Percentiles rank a stretch among this genome's conserved stretches.
Conservation (phyloP, 805 yeast genomes). For the Zygosaccharomyces bailii region DNA sequence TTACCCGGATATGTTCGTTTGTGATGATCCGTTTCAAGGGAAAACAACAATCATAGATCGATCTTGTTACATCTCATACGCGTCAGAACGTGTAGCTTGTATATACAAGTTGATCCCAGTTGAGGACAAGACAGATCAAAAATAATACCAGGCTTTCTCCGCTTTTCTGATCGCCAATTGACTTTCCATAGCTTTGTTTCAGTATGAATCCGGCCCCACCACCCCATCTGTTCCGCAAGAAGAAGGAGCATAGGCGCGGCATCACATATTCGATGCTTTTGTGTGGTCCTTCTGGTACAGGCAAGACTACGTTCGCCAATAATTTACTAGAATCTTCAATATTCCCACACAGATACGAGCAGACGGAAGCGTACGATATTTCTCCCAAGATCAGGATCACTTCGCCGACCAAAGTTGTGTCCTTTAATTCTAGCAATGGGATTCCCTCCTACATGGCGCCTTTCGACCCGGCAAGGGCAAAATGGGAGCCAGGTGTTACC, state of each 20-base stretch:
- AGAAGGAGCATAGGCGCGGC: slow-evolving; percentile 69
- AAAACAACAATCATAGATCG: no score
- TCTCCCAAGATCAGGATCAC: slow-evolving; percentile 27
- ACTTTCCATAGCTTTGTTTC: not conserved
- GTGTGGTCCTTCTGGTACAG: slow-evolving; percentile 72
- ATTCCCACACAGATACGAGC: slow-evolving; percentile 56
- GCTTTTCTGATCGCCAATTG: no score
- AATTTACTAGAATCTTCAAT: slow-evolving; percentile 60
- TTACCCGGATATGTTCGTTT: no score
- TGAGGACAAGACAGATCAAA: no score
- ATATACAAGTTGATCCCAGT: no score
- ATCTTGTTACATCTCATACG: no score
- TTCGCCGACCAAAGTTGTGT: slow-evolving; percentile 39
- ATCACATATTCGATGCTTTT: slow-evolving; percentile 70
- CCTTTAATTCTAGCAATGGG: slow-evolving; percentile 59
- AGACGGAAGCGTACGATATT: slow-evolving; percentile 25
- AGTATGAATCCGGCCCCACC: slow-evolving; percentile 21
- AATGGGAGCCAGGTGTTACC: slow-evolving; percentile 71
- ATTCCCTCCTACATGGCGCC: slow-evolving; percentile 55
- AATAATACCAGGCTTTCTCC: no score
- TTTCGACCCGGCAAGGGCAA: slow-evolving; percentile 59
- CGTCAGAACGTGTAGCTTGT: no score
- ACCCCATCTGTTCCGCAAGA: slow-evolving; percentile 40
- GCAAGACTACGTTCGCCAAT: slow-evolving; percentile 73
- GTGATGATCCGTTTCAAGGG: no score